phyloP scores from a whole-genome alignment of 805 yeast species.

The Ogataea naganishii region DNA sequence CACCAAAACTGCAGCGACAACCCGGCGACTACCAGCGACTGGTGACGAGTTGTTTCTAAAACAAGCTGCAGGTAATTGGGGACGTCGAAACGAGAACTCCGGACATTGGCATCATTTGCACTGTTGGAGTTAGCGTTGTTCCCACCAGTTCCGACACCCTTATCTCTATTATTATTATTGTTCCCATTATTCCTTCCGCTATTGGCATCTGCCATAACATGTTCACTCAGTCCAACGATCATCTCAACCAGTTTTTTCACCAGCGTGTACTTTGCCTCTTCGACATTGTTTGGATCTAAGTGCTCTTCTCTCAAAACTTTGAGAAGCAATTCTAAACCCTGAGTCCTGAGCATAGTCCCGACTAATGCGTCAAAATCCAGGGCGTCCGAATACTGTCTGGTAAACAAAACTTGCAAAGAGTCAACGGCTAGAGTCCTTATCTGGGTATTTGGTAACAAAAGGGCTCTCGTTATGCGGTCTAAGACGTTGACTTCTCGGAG shows the following conservation, averaged over 20 bases:
- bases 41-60: constrained; percentile 71
- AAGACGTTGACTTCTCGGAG: constrained; percentile 60
- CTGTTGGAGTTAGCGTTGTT: constrained; percentile 22
- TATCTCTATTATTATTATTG: constrained; percentile 2
- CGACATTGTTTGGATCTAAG: constrained; percentile 56
- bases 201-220: constrained; percentile 46
- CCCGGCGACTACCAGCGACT: constrained; percentile 84
- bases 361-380: constrained; percentile 72
- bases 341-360: constrained; percentile 65
- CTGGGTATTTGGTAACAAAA: constrained; percentile 48
- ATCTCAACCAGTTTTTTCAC: constrained; percentile 88
- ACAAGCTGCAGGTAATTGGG: constrained; percentile 65
- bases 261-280: constrained; percentile 69
- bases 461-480: constrained; percentile 49
- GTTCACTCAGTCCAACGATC: constrained; percentile 80
- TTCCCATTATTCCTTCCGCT: no score
- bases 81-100: constrained; percentile 52
- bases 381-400: constrained; percentile 59
- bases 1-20: constrained; percentile 93
- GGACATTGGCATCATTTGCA: constrained; percentile 29
- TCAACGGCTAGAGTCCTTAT: constrained; percentile 82
- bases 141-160: constrained; percentile 4
- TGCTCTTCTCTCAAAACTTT: constrained; percentile 56
- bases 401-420: constrained; percentile 80
- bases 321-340: constrained; percentile 63